Percentiles rank a stretch among this genome's conserved stretches.
Evolutionary conservation across 208 protist genomes (phyloP).

Genomic region (Leptomonas seymouri): DNA sequence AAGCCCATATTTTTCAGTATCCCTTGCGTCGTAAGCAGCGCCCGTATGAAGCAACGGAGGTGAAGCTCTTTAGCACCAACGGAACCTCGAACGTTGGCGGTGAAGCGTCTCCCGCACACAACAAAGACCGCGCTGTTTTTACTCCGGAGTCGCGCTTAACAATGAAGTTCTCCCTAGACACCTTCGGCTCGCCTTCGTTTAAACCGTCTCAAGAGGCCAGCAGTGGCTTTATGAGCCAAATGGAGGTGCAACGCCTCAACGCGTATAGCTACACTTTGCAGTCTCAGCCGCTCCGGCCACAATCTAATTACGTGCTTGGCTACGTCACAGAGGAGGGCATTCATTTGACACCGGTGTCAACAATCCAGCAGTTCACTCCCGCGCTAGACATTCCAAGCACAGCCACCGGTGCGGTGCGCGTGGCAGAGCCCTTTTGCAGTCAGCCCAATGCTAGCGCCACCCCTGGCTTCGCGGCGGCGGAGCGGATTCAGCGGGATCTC

Average conservation of each 20-base stretch:
- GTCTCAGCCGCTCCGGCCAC: slow-evolving; percentile 65
- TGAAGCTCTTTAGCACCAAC: slow-evolving; percentile 58
- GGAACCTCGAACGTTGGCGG: slow-evolving; percentile 14
- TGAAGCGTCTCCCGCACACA: background rate
- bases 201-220: background rate
- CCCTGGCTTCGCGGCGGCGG: slow-evolving; percentile 51
- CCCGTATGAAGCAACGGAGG: slow-evolving; percentile 77
- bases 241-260: slow-evolving; percentile 30
- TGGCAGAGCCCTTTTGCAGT: slow-evolving; percentile 49
- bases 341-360: slow-evolving; percentile 73
- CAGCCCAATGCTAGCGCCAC: slow-evolving; percentile 33
- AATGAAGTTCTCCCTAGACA: slow-evolving; percentile 76
- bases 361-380: slow-evolving; percentile 47
- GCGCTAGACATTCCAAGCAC: slow-evolving; percentile 16
- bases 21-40: slow-evolving; percentile 63
- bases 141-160: slow-evolving; percentile 59
- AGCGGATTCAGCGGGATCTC: slow-evolving; percentile 72
- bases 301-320: slow-evolving; percentile 73
- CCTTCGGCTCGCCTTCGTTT: slow-evolving; percentile 79
- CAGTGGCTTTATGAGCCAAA: slow-evolving; percentile 14
- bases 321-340: slow-evolving; percentile 56
- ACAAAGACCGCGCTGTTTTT: slow-evolving; percentile 29
- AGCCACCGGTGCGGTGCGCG: slow-evolving; percentile 27
- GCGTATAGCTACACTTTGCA: slow-evolving; percentile 73
- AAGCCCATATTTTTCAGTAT: slow-evolving; percentile 90